Conservation (phyloP, 352 stramenopile species). For the Phytophthora uliginosa region DNA sequence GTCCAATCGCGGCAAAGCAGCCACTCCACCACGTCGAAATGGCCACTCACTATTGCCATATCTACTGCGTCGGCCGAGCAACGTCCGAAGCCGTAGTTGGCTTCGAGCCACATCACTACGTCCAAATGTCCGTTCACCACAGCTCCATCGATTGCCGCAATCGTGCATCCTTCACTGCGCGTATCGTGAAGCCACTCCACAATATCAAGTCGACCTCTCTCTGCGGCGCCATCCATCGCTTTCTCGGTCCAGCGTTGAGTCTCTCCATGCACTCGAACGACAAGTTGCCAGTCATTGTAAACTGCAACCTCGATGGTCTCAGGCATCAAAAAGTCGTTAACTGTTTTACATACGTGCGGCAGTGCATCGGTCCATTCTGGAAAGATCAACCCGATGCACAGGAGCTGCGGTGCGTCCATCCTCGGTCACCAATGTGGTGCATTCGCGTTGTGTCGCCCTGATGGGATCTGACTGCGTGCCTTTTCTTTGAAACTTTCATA, state of each 20-base stretch:
- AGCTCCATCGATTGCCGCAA: constrained; percentile 4
- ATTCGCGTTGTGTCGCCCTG: too few species aligned
- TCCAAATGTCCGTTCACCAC: constrained; percentile 10
- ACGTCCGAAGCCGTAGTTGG: not conserved
- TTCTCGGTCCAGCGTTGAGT: constrained; percentile 11
- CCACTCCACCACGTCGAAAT: constrained; percentile 33
- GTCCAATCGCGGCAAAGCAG: constrained; percentile 3
- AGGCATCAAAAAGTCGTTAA: constrained; percentile 1
- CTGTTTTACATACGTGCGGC: not conserved
- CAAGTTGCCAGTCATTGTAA: constrained; percentile 10
- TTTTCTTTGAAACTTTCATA: too few species aligned
- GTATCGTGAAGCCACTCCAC: not conserved
- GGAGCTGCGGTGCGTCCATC: not conserved
- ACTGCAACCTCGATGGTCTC: constrained; percentile 14
- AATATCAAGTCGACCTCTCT: constrained; percentile 9
- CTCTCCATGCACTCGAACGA: constrained; percentile 3
- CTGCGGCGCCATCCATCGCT: constrained; percentile 10
- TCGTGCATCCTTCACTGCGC: constrained; percentile 4
- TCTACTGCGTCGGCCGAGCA: constrained; percentile 2
- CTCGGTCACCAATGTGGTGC: too few species aligned
- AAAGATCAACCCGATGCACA: not conserved
- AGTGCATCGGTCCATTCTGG: not conserved
- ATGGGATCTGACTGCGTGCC: not conserved
- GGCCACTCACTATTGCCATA: constrained; percentile 13
- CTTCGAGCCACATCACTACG: constrained; percentile 3